A percentile compares a stretch with the other conserved stretches of the same genome.
Evolutionary conservation across 441 rosid species (phyloP).

Genomic region (Geranium incanum): DNA sequence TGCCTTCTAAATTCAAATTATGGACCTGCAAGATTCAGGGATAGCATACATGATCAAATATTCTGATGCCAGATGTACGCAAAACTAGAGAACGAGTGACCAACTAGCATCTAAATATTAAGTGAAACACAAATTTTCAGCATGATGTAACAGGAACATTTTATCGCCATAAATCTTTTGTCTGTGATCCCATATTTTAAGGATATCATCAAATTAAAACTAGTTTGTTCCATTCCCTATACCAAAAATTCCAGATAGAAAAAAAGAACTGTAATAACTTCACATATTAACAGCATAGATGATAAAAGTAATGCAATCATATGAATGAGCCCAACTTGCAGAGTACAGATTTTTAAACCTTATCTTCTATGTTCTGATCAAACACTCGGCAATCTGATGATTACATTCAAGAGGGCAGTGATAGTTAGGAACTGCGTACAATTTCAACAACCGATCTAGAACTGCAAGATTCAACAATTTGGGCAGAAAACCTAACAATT

Average conservation of each 20-base stretch:
- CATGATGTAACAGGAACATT: not conserved
- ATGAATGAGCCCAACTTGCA: not conserved
- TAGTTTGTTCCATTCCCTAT: not conserved
- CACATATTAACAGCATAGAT: not conserved
- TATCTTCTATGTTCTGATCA: not conserved
- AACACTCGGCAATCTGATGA: not conserved
- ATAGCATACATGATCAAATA: constrained; percentile 7
- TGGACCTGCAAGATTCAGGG: constrained; percentile 45
- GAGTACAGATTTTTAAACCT: not conserved
- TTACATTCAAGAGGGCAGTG: not conserved
- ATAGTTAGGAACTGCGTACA: not conserved
- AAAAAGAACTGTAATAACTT: not conserved
- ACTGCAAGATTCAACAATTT: not conserved
- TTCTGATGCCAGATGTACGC: constrained; percentile 2
- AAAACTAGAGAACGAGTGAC: not conserved
- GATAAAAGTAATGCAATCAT: not conserved
- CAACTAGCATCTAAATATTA: not conserved
- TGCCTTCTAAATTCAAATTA: constrained; percentile 76
- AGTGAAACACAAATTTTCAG: not conserved
- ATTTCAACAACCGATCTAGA: not conserved
- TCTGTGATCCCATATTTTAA: not conserved
- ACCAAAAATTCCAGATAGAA: not conserved
- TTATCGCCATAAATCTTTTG: not conserved
- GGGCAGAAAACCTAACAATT: constrained; percentile 2
- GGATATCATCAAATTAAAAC: not conserved